phyloP scores from a whole-genome alignment of 2,329 filamentous ascomycete genomes.

The Ascochyta koolunga region DNA sequence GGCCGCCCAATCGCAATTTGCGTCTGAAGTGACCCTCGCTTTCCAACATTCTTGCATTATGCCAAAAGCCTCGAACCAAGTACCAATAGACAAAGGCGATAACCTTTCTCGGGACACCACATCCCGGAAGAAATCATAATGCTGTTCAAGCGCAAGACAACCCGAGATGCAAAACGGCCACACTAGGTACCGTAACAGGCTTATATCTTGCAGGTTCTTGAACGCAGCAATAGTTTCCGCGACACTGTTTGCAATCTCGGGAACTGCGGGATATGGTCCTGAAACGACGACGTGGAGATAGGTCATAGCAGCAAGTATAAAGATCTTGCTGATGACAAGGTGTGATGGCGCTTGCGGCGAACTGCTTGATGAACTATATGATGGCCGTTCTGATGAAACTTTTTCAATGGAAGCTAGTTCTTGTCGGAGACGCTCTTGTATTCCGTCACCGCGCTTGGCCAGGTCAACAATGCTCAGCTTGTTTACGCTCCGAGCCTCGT shows the following conservation, averaged over 20 bases:
- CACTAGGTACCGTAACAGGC: background rate
- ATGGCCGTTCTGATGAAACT: background rate
- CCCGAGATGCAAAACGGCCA: background rate
- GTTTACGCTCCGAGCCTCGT: background rate
- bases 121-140: background rate
- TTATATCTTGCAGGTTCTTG: background rate
- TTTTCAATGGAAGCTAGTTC: background rate
- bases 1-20: background rate
- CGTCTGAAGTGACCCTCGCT: background rate
- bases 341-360: background rate
- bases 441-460: background rate
- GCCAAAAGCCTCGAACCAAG: background rate
- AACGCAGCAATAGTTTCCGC: background rate
- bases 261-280: background rate
- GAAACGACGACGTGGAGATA: background rate
- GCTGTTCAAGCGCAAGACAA: background rate
- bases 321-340: background rate
- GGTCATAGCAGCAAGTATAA: background rate
- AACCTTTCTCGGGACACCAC: background rate
- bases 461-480: background rate
- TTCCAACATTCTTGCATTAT: background rate
- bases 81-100: background rate
- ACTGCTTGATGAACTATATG: background rate
- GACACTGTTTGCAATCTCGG: background rate
- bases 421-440: background rate